Conservation (phyloP, 2,329 filamentous ascomycete genomes). For the Aspergillus texensis region DNA sequence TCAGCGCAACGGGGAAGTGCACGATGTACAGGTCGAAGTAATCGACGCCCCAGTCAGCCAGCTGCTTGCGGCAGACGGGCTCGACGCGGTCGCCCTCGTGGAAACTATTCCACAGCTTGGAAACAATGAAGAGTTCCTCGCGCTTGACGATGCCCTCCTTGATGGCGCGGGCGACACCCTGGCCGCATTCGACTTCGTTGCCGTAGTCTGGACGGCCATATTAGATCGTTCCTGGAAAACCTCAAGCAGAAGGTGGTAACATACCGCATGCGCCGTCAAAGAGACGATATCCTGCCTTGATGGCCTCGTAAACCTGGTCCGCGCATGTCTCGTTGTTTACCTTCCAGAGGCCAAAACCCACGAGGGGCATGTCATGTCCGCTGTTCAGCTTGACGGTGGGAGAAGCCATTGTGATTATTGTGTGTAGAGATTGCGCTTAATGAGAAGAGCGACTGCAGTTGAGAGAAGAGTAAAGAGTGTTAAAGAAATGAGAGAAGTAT, state of each 20-base stretch:
- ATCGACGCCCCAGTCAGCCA: slow-evolving; percentile 79
- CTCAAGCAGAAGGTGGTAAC: background rate
- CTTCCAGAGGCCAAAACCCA: slow-evolving; percentile 70
- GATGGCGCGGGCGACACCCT: slow-evolving; percentile 78
- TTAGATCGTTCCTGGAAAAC: background rate
- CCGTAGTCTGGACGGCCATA: slow-evolving; percentile 68
- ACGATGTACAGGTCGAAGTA: slow-evolving; percentile 91
- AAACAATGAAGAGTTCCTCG: slow-evolving; percentile 87
- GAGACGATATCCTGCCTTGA: slow-evolving; percentile 63
- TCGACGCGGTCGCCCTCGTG: slow-evolving; percentile 78
- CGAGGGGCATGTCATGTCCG: slow-evolving; percentile 44
- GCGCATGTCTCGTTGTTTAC: slow-evolving; percentile 72
- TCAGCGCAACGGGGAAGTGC: slow-evolving; percentile 85
- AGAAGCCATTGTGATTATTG: slow-evolving; percentile 8
- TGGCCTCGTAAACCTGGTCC: slow-evolving; percentile 75
- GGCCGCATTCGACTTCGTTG: slow-evolving; percentile 76
- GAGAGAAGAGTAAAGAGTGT: background rate
- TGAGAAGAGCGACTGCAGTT: background rate
- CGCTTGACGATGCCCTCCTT: slow-evolving; percentile 79
- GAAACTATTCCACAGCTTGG: slow-evolving; percentile 93
- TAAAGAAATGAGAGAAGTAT: background rate
- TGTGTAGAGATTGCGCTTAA: background rate
- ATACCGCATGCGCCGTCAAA: slow-evolving; percentile 65
- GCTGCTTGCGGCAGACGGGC: slow-evolving; percentile 74
- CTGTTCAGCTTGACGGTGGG: slow-evolving; percentile 27